A percentile compares a stretch with the other conserved stretches of the same genome.
These are phyloP conservation scores for Candida silvicultrix DNA, from an alignment of 805 yeast species.

Conservation along the genomic window DNA sequence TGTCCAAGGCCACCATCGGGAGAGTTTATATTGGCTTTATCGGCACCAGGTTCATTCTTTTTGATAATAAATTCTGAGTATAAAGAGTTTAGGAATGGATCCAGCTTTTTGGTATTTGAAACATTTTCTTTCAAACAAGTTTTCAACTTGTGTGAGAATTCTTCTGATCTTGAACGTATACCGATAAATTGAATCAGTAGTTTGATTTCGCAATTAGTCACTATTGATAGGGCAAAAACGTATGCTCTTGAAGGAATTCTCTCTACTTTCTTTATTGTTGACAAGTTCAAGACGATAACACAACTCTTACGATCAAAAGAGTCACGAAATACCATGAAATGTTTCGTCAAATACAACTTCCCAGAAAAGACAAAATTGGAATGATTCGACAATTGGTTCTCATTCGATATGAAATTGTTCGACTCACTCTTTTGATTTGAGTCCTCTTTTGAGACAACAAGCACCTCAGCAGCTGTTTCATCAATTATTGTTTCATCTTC, in stretches of 20 bases:
- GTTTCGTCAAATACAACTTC: constrained; percentile 63
- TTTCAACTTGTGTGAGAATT: constrained; percentile 67
- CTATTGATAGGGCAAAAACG: constrained; percentile 71
- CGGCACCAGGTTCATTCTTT: constrained; percentile 30
- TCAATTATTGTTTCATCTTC: constrained; percentile 58
- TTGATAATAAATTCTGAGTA: constrained; percentile 83
- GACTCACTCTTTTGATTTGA: constrained; percentile 8
- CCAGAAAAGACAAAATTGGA: constrained; percentile 46
- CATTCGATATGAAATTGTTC: constrained; percentile 1
- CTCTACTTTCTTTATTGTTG: constrained; percentile 80
- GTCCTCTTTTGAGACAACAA: constrained; percentile 23
- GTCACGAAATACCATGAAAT: constrained; percentile 70
- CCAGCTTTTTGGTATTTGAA: constrained; percentile 52
- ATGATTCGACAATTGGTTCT: constrained; percentile 10
- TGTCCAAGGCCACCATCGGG: constrained; percentile 87
- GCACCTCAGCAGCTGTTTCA: constrained; percentile 63
- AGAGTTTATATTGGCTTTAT: constrained; percentile 36
- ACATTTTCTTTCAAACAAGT: constrained; percentile 56
- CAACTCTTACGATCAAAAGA: constrained; percentile 63
- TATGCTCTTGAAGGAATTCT: constrained; percentile 71
- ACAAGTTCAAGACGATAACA: constrained; percentile 62
- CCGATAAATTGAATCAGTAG: constrained; percentile 74
- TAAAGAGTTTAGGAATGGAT: constrained; percentile 59
- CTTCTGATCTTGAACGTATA: constrained; percentile 69
- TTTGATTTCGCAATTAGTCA: constrained; percentile 58